A percentile compares a stretch with the other conserved stretches of the same genome.
phyloP scores from a whole-genome alignment of 768 basidiomycete genomes.

The Suillus bovinus region DNA sequence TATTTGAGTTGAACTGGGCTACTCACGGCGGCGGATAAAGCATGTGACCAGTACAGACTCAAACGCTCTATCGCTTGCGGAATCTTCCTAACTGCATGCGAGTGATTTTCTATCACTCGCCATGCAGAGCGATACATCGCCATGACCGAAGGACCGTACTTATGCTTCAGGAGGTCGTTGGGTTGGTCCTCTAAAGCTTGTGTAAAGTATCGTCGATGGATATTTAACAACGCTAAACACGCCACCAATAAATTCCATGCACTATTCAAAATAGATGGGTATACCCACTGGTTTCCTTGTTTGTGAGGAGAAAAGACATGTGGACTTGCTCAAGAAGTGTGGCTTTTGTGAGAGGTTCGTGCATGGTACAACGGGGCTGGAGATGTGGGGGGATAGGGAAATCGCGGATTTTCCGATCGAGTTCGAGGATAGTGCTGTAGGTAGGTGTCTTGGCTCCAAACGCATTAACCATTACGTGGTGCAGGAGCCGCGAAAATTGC shows the following conservation, averaged over 20 bases:
- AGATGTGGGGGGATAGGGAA: constrained; percentile 51
- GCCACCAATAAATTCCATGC: constrained; percentile 1
- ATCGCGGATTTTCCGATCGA: constrained; percentile 63
- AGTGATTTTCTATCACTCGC: constrained; percentile 55
- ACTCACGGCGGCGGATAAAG: constrained; percentile 63
- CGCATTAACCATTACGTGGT: constrained; percentile 48
- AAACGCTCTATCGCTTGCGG: constrained; percentile 47
- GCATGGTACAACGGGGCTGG: constrained; percentile 34
- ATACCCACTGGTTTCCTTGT: constrained; percentile 51
- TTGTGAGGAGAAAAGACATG: constrained; percentile 42
- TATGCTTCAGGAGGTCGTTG: constrained; percentile 56
- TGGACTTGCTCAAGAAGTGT: constrained; percentile 35
- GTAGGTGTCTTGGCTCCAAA: constrained; percentile 53
- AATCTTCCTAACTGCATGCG: constrained; percentile 40
- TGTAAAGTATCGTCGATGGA: constrained; percentile 70
- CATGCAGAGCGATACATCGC: constrained; percentile 74
- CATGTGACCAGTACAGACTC: constrained; percentile 63
- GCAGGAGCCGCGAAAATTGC: constrained; percentile 54
- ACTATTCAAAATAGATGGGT: not conserved
- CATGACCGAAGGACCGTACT: constrained; percentile 67
- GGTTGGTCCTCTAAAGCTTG: constrained; percentile 64
- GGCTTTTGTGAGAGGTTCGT: constrained; percentile 20
- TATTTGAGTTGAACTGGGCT: not conserved
- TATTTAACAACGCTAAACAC: constrained; percentile 52
- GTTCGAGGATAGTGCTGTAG: constrained; percentile 53